Percentiles rank a stretch among this genome's conserved stretches.
Evolutionary conservation across 768 basidiomycete genomes (phyloP).

Genomic region (Leccinum pellstonianum): DNA sequence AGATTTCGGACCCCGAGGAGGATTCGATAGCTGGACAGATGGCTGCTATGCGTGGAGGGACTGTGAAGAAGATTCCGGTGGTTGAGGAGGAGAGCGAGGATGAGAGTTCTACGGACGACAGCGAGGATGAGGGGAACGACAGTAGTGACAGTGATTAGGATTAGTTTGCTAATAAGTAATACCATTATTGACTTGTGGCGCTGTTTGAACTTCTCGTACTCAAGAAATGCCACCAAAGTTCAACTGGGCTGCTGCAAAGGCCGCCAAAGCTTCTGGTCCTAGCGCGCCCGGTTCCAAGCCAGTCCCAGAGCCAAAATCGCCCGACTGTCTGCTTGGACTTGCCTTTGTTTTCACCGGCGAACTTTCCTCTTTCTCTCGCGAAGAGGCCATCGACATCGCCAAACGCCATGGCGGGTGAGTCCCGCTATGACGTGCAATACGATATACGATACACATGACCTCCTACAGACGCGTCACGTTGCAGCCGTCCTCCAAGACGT

Average conservation of each 20-base stretch:
- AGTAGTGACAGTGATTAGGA: conserved; percentile 29
- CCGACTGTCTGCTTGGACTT: conserved; percentile 81
- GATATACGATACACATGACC: not conserved
- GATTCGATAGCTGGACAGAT: conserved; percentile 96
- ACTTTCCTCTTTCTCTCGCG: conserved; percentile 78
- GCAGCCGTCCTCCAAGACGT: conserved; percentile 87
- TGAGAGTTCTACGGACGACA: conserved; percentile 34
- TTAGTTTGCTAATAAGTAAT: no score
- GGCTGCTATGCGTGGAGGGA: conserved; percentile 89
- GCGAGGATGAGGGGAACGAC: conserved; percentile 23
- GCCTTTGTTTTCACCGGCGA: conserved; percentile 97
- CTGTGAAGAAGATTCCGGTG: conserved; percentile 62
- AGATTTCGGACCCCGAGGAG: conserved; percentile 98
- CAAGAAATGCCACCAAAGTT: conserved; percentile 8
- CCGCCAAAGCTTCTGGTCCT: conserved; percentile 62
- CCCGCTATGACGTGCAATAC: not conserved
- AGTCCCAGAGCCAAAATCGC: conserved; percentile 68
- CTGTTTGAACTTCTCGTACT: not conserved
- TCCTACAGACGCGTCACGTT: conserved; percentile 73
- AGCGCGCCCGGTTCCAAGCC: conserved; percentile 55
- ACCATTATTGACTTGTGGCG: not conserved
- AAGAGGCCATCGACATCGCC: conserved; percentile 82
- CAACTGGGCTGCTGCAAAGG: conserved; percentile 54
- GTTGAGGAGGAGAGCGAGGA: conserved; percentile 38
- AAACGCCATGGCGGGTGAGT: conserved; percentile 92